A percentile compares a stretch with the other conserved stretches of the same genome.
These are phyloP conservation scores for Cyberlindnera maritima DNA, from an alignment of 805 yeast genomes.

Conservation along the genomic window DNA sequence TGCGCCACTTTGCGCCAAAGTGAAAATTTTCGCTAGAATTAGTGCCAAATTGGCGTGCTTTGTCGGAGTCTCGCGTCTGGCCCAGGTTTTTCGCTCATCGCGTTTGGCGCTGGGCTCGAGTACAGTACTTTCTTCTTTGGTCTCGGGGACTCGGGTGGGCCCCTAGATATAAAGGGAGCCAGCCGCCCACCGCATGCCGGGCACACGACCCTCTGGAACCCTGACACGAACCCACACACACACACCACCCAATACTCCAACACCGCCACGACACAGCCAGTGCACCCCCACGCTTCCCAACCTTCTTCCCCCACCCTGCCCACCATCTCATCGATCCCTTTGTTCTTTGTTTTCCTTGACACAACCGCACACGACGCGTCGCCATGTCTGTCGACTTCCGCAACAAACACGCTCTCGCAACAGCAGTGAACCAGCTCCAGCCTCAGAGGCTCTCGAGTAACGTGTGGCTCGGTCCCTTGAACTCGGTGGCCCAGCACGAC, in stretches of 20 bases:
- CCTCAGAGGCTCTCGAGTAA: slow-evolving; percentile 42
- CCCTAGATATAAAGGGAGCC: not conserved
- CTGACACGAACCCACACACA: not conserved
- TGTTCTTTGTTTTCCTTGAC: slow-evolving; percentile 5
- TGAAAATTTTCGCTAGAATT: too few relatives aligned
- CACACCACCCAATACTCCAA: not conserved
- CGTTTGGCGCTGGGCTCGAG: not conserved
- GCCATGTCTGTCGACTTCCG: slow-evolving; percentile 22
- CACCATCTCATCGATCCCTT: not conserved
- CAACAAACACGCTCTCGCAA: slow-evolving; percentile 26
- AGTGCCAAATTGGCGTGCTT: too few relatives aligned
- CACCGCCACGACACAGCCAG: too few relatives aligned
- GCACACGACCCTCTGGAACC: not conserved
- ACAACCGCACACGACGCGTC: slow-evolving; percentile 12
- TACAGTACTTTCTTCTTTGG: not conserved
- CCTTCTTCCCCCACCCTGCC: not conserved
- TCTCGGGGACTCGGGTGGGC: slow-evolving; percentile 1
- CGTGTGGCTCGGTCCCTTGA: slow-evolving; percentile 46
- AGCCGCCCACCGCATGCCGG: not conserved
- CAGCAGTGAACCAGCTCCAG: slow-evolving; percentile 27
- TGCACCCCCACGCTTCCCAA: not conserved
- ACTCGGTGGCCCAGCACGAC: slow-evolving; percentile 37
- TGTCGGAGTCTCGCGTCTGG: not conserved
- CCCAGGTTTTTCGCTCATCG: not conserved
- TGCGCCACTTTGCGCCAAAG: too few relatives aligned